A percentile compares a stretch with the other conserved stretches of the same genome.
These are phyloP conservation scores for Capronia coronata DNA, from an alignment of 2,329 filamentous ascomycete genomes.

Conservation along the genomic window DNA sequence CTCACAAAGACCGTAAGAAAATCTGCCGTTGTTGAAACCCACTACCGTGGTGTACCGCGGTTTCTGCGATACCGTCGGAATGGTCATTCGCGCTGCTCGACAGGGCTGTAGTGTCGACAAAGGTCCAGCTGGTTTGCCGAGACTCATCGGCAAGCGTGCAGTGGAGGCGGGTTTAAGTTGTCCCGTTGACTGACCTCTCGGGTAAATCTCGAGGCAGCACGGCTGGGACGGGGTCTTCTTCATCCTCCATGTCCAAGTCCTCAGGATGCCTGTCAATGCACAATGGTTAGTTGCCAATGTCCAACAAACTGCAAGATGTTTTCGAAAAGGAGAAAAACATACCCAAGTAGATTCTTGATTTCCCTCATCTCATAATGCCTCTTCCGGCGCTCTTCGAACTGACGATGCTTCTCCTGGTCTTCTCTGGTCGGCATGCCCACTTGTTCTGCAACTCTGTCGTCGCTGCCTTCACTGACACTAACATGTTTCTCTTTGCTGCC, in stretches of 20 bases:
- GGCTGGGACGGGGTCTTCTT: slow-evolving; percentile 46
- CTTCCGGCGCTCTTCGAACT: slow-evolving; percentile 87
- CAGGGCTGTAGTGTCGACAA: too few relatives aligned
- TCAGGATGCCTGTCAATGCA: slow-evolving; percentile 51
- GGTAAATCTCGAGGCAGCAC: slow-evolving; percentile 39
- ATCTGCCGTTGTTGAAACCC: neutral
- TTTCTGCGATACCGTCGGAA: too few relatives aligned
- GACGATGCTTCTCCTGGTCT: slow-evolving; percentile 81
- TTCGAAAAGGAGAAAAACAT: slow-evolving; percentile 30
- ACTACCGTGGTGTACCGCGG: too few relatives aligned
- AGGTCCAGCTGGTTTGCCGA: neutral
- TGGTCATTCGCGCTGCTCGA: too few relatives aligned
- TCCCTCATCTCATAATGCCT: slow-evolving; percentile 99
- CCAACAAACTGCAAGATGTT: neutral
- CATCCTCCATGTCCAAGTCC: slow-evolving; percentile 54
- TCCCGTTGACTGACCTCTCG: slow-evolving; percentile 30
- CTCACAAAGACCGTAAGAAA: too few relatives aligned
- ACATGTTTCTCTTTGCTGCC: slow-evolving; percentile 63
- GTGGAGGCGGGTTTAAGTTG: slow-evolving; percentile 9
- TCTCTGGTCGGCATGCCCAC: slow-evolving; percentile 58
- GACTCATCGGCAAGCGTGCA: neutral
- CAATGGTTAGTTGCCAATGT: neutral
- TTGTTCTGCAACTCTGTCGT: slow-evolving; percentile 37
- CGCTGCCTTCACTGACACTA: slow-evolving; percentile 61
- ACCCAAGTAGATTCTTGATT: slow-evolving; percentile 80